These are phyloP conservation scores for Domatiomyces catenatus DNA, from an alignment of 2,329 filamentous ascomycete species.

Conservation along the genomic window DNA sequence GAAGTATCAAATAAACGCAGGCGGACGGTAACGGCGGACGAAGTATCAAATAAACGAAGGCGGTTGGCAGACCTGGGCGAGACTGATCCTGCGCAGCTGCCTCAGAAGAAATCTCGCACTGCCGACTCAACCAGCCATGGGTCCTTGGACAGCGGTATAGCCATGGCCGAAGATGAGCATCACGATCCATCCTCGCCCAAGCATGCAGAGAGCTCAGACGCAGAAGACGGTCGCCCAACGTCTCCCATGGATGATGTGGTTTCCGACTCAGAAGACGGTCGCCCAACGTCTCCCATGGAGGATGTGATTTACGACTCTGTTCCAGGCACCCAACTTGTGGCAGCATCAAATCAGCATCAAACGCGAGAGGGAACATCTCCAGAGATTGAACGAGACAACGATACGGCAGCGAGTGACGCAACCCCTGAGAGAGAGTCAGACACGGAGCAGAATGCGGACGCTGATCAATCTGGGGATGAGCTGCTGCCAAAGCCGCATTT, in stretches of 20 bases:
- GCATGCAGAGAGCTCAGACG: not conserved
- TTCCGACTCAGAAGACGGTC: not conserved
- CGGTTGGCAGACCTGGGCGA: not conserved
- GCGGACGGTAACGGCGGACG: too few relatives aligned
- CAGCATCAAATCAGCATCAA: not conserved
- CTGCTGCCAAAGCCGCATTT: conserved; percentile 1
- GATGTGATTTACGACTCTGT: not conserved
- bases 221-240: too few relatives aligned
- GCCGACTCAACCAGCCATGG: not conserved
- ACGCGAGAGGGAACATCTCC: not conserved
- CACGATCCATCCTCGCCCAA: not conserved
- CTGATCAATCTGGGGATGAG: conserved; percentile 9
- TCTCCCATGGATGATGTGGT: not conserved
- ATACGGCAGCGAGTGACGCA: conserved; percentile 1
- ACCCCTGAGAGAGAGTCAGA: conserved; percentile 6
- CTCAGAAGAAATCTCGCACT: not conserved
- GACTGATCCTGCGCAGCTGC: not conserved
- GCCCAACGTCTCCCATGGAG: not conserved
- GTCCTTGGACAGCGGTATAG: not conserved
- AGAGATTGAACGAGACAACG: not conserved
- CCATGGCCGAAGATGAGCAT: not conserved
- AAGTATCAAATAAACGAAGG: not conserved
- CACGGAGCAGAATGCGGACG: conserved; percentile 2
- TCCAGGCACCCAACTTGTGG: not conserved
- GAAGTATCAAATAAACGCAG: not conserved